Evolutionary conservation across 1,284 basidiomycete genomes (phyloP).

Genomic region (Pseudomicrostroma phylloplanum): DNA sequence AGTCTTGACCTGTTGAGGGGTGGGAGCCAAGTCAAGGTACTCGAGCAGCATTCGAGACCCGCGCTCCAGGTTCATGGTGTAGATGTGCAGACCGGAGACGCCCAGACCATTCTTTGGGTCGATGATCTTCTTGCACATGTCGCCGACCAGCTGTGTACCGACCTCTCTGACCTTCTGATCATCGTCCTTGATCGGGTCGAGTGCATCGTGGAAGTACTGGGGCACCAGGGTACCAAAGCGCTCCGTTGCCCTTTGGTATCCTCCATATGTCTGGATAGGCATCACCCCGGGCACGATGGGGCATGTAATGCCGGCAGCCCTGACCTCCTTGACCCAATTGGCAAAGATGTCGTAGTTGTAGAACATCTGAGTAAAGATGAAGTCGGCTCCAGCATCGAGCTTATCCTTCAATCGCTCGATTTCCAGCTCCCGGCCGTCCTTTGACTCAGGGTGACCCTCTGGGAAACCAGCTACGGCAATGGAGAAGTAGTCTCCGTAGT

Average conservation of each 20-base stretch:
- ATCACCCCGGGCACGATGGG: constrained; percentile 95
- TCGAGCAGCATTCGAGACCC: constrained; percentile 49
- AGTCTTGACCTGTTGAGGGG: constrained; percentile 42
- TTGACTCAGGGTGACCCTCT: constrained; percentile 60
- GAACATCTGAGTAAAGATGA: constrained; percentile 95
- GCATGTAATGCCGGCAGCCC: constrained; percentile 65
- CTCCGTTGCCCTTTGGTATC: constrained; percentile 83
- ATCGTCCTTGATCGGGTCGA: constrained; percentile 76
- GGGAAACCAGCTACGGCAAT: constrained; percentile 52
- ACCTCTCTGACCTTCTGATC: constrained; percentile 44
- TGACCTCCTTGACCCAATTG: constrained; percentile 67
- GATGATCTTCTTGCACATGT: constrained; percentile 47
- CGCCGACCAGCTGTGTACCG: constrained; percentile 41
- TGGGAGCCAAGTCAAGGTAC: constrained; percentile 42
- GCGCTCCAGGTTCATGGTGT: constrained; percentile 50
- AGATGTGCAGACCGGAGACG: constrained; percentile 48
- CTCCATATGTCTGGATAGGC: constrained; percentile 96
- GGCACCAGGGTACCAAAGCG: constrained; percentile 82
- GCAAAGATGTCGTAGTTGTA: constrained; percentile 82
- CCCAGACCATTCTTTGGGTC: constrained; percentile 28
- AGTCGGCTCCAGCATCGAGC: constrained; percentile 74
- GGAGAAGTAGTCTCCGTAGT: constrained; percentile 49
- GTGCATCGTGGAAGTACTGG: constrained; percentile 66
- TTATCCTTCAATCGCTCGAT: constrained; percentile 81
- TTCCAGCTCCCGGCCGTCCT: constrained; percentile 57